Evolutionary conservation across 306 rosid genomes (phyloP), one percentile per base, ranked within the genome.

Genomic region (Urtica urens): DNA sequence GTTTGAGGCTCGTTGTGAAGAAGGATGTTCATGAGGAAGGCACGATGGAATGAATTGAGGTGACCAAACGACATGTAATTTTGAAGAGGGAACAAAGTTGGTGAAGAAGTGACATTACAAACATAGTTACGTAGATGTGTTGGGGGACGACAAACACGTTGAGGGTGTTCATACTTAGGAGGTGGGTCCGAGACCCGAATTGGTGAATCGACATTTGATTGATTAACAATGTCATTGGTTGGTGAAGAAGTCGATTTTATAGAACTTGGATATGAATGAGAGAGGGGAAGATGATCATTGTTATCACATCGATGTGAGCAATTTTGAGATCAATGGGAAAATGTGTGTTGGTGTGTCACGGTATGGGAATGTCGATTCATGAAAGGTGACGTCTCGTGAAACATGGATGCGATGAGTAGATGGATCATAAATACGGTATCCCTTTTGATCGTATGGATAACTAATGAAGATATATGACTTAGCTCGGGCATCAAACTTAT

Each of bases 71-170:
- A n/a, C n/a, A n/a, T n/a, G n/a, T n/a, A n/a, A n/a, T n/a, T n/a
- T n/a, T n/a, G n/a, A 43, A 56, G 31, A 56, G 9, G 31, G 29
- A 33, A 50, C 19, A 23, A 23, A 17, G 30, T n/a, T 29, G 56
- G 20, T 42, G 2, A 18, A 42, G 28, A 2, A 26, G 56, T 2
- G 7, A 42, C 30, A n/a, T n/a, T n/a, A n/a, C n/a, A n/a, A n/a
- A n/a, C n/a, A n/a, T n/a, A n/a, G n/a, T n/a, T n/a, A n/a, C 11
- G 26, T n/a, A 51, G 25, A 31, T 51, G 56, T 17, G 41, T 3
- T 31, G 56, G 28, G 2, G 40, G 56, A 5, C 11, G 56, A 51
- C 11, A 18, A 50, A 29, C 13, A n/a, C n/a, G n/a, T 30, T 29
- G 55, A 50, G 39, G 27, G 19, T 9, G 55, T 16, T 30, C 33